Evolutionary conservation across 225 moss, liverwort and hornwort species (phyloP).

Genomic region (Neckera pumila): DNA sequence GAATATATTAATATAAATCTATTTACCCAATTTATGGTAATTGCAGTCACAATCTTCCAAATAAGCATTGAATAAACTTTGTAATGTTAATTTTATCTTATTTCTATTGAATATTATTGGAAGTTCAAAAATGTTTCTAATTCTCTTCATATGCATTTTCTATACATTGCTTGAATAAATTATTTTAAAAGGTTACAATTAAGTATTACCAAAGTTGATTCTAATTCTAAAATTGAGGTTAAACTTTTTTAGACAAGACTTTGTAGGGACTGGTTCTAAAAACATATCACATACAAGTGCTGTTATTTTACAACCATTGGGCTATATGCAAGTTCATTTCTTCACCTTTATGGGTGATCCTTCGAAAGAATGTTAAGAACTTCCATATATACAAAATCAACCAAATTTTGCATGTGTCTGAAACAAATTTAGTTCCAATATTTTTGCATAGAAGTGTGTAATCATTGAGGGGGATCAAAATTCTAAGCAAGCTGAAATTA

Average conservation of each 20-base stretch:
- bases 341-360: background rate
- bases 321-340: background rate
- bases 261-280: background rate
- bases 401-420: accelerated
- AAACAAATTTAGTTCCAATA: background rate
- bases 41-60: too few species aligned
- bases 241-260: background rate
- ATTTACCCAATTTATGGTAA: too few species aligned
- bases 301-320: background rate
- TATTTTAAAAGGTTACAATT: too few species aligned
- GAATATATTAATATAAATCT: too few species aligned
- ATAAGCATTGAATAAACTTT: too few species aligned
- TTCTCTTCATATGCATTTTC: too few species aligned
- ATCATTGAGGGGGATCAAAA: background rate
- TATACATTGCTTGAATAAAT: too few species aligned
- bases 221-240: too few species aligned
- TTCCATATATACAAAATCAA: accelerated
- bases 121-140: too few species aligned
- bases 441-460: background rate
- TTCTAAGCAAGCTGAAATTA: accelerated
- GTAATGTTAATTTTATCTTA: too few species aligned
- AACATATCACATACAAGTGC: accelerated
- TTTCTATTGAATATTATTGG: too few species aligned
- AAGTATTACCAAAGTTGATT: too few species aligned
- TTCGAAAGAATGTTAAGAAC: background rate